phyloP scores from a whole-genome alignment of 2,329 filamentous ascomycete species.

The Fusarium pseudonygamai region DNA sequence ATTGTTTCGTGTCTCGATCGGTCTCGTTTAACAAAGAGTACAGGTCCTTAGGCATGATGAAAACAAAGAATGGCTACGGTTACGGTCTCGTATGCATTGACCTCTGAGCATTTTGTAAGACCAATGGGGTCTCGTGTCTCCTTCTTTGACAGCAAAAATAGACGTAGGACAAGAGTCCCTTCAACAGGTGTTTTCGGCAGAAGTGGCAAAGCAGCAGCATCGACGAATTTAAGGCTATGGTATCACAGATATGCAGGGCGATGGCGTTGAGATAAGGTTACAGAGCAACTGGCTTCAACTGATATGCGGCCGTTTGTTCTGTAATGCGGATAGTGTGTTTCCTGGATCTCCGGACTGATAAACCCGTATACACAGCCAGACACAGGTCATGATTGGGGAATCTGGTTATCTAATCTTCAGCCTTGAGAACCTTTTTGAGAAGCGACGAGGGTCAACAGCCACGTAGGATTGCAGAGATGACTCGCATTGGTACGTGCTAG shows the following conservation, averaged over 20 bases:
- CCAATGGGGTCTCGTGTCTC: conserved; percentile 5
- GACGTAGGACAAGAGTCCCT: background rate
- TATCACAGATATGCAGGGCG: conserved; percentile 28
- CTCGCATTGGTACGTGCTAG: conserved; percentile 20
- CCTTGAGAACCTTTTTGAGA: conserved; percentile 28
- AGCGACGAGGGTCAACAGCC: conserved; percentile 30
- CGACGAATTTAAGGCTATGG: conserved; percentile 34
- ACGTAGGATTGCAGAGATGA: conserved; percentile 25
- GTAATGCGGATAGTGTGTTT: conserved; percentile 35
- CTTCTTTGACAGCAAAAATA: conserved; percentile 33
- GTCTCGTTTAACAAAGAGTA: conserved; percentile 18
- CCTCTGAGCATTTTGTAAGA: background rate
- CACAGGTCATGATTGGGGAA: conserved; percentile 40
- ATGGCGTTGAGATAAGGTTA: conserved; percentile 37
- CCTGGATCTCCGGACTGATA: conserved; percentile 38
- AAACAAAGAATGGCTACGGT: conserved; percentile 18
- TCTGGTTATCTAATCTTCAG: conserved; percentile 40
- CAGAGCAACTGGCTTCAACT: conserved; percentile 23
- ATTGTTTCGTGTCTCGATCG: background rate
- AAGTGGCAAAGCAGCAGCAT: conserved; percentile 23
- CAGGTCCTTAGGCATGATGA: background rate
- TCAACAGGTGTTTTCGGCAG: background rate
- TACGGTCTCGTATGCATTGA: conserved; percentile 8
- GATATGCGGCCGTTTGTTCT: conserved; percentile 38
- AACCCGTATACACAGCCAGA: conserved; percentile 24